A percentile compares a stretch with the other conserved stretches of the same genome.
These are phyloP conservation scores for Scortechinia acanthostroma DNA, from an alignment of 2,329 filamentous ascomycete species.

Conservation along the genomic window DNA sequence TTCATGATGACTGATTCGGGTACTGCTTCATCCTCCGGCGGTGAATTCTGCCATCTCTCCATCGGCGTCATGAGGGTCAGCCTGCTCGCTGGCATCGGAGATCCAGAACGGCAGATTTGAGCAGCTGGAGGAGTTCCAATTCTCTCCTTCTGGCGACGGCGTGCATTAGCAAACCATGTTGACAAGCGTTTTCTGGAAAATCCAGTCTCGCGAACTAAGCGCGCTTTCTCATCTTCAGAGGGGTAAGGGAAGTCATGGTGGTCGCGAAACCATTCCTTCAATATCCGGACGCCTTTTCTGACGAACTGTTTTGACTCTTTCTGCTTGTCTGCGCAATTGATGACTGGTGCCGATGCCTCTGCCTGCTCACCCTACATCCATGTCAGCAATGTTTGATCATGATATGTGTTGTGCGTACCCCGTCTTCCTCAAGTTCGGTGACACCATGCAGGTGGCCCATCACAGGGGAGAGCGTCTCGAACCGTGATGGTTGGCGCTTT, in stretches of 20 bases:
- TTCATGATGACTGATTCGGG: conserved; percentile 26
- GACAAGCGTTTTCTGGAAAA: conserved; percentile 33
- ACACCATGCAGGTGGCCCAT: conserved; percentile 39
- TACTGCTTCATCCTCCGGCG: conserved; percentile 33
- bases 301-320: conserved; percentile 29
- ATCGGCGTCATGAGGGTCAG: conserved; percentile 31
- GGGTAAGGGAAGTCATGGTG: conserved; percentile 39
- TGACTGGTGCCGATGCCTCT: conserved; percentile 3
- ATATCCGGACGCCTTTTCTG: conserved; percentile 30
- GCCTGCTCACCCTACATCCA: neutral
- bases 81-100: conserved; percentile 28
- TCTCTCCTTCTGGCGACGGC: conserved; percentile 31
- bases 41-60: conserved; percentile 32
- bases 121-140: conserved; percentile 10
- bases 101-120: conserved; percentile 24
- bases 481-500: conserved; percentile 21
- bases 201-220: conserved; percentile 30
- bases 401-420: conserved; percentile 7
- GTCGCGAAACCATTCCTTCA: conserved; percentile 34
- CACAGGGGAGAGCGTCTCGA: conserved; percentile 36
- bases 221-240: conserved; percentile 31
- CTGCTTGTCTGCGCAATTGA: conserved; percentile 8
- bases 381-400: too few relatives aligned
- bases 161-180: conserved; percentile 42
- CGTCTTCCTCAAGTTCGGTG: conserved; percentile 21